Base-by-base conservation (phyloP, 2,329 filamentous ascomycete species). In the Ceratocystis diversiconidia region DNA sequence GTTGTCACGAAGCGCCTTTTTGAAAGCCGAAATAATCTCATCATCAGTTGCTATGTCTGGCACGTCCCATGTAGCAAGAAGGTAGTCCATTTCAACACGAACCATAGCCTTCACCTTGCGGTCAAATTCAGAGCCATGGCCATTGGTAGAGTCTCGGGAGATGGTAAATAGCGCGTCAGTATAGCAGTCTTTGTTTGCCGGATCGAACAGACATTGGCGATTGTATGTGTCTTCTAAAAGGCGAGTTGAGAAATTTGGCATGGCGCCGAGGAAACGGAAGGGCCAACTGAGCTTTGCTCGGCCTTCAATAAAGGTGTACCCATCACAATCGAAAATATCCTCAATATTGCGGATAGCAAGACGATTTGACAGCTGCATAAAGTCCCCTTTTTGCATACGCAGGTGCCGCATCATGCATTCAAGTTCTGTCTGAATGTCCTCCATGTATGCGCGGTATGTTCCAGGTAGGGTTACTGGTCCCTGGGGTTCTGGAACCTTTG, bases 351-450 rank as follows among this genome's bases (percentile, higher is more conserved):
- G 71, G 8, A 67, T 68, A 10, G 67, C 68, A 22, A 72, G 65
- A 36, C 63, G 60, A 10, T 72, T 69, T 5, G 69, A 68, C 5
- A 75, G 70, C 48, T 75, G 74, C 15, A 69, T 65, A 25, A 19
- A 69, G 68, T 69, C 73, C 71, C n/a, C 73, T 71, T 48, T 69
- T 72, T 71, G 70, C 52, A 69, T 70, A n/a, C 67, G 66, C 44
- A 69, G 69, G 52, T 66, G 65, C n/a, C 66, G 41, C 68, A 74
- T 78, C 63, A 75, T 73, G 63, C 70, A 79, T 70, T 81, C 78
- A 1, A 80, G 72, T 68, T 82, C 80, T 48, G 75, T 75, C 65
- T 78, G 75, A 30, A 80, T 74, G 68, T 82, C 79, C 66, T 82
- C 79, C 66, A 79, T 73, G 62, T 77, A 82, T 1, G 77, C 78